Conservation (phyloP, 352 stramenopile genomes). For the Pythium apleroticum region DNA sequence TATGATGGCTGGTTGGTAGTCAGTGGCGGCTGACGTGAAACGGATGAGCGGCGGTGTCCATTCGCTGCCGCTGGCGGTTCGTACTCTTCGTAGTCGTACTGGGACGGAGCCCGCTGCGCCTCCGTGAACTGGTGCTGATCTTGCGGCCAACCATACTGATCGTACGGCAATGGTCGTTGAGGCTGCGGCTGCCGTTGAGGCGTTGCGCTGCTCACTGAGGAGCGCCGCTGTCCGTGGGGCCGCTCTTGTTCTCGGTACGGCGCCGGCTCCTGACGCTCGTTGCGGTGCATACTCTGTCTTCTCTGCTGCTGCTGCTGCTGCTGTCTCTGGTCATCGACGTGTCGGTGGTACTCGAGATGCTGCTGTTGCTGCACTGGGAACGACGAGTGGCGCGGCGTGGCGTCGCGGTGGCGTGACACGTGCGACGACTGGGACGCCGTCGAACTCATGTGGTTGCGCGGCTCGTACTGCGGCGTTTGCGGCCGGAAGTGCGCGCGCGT, state of each 20-base stretch:
- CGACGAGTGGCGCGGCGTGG: slow-evolving; percentile 14
- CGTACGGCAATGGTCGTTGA: neutral
- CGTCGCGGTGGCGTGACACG: slow-evolving; percentile 6
- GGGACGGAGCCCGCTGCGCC: neutral
- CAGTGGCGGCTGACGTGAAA: neutral
- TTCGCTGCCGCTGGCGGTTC: neutral
- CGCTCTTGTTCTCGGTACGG: neutral
- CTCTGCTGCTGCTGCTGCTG: neutral
- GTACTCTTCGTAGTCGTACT: neutral
- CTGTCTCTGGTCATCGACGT: neutral
- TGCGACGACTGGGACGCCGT: slow-evolving; percentile 13
- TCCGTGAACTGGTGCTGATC: neutral
- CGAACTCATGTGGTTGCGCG: slow-evolving; percentile 6
- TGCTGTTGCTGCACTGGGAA: slow-evolving; percentile 10
- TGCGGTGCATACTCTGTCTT: neutral
- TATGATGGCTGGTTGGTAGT: neutral
- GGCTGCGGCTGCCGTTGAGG: neutral
- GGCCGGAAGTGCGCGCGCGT: neutral
- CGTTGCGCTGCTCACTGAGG: neutral
- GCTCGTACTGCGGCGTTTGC: slow-evolving; percentile 3
- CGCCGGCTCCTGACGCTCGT: neutral
- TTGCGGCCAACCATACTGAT: neutral
- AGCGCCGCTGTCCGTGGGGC: neutral
- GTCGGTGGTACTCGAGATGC: neutral
- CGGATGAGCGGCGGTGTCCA: neutral